Base-by-base conservation (phyloP, 176 grass and related monocot species). In the Dactylis glomerata region DNA sequence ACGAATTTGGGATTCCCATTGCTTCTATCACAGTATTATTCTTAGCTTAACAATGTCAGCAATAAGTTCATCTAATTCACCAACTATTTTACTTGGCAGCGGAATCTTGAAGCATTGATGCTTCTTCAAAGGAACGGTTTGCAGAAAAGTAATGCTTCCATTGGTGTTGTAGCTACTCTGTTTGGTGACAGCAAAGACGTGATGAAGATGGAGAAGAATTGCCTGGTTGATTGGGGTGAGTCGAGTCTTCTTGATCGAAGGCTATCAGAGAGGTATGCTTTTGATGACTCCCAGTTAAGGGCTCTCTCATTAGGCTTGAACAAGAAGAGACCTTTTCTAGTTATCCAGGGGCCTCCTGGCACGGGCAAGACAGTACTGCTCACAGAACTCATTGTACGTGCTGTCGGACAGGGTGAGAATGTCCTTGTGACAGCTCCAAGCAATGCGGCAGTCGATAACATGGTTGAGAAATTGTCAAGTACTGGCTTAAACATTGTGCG, bases 101-200 rank as follows among this genome's bases (percentile, higher is more conserved):
- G 89, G 14, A 98, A 98, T 80, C 92, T 92, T 88, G 96, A 98
- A 92, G 93, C 96, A 62, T 64, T 98, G 68, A 95, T 98, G 93
- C 89, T 93, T 34, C 93, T 98, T 41, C 89, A 92, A 74, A 95
- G 92, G 83, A 95, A 90, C 49, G 96, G 96, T 81, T 83, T 98
- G 76, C 91, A 93, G 65, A 86, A 95, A 80, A 90, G 52, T 77
- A 98, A 93, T 87, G 80, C 82, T 23, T 93, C 96, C 51, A 98
- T 93, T 84, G 82, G 76, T 8, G 52, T 95, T 56, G 89, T 95
- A 77, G 93, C 96, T 82, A 89, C 96, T 77, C 83, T 98, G 17
- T 98, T 98, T 38, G 91, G 93, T 55, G 91, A 93, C 77, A 85
- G 57, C 68, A 80, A 95, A 89, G 91, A 95, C n/a, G 50, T 92